A percentile compares a stretch with the other conserved stretches of the same genome.
phyloP scores from a whole-genome alignment of 164 flowering plant species.

The Malania oleifera region DNA sequence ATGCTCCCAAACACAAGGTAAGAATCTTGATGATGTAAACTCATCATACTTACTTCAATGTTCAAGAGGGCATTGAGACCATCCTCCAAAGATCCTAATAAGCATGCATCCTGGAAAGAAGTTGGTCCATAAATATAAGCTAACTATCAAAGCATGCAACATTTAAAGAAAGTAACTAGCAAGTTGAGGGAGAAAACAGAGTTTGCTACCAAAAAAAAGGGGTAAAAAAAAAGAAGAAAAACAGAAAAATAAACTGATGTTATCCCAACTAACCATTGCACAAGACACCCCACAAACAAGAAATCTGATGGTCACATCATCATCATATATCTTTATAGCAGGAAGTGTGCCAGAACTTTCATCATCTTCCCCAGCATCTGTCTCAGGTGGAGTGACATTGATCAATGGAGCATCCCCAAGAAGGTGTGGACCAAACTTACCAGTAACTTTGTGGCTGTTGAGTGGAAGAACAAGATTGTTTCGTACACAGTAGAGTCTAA shows the following conservation, averaged over 20 bases:
- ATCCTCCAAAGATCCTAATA: slow-evolving; percentile 81
- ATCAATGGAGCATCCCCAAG: slow-evolving; percentile 82
- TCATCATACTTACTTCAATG: slow-evolving; percentile 71
- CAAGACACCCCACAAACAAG: slow-evolving; percentile 81
- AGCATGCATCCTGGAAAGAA: slow-evolving; percentile 60
- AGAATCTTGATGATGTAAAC: no score
- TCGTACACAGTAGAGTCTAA: slow-evolving; percentile 63
- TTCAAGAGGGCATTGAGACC: slow-evolving; percentile 87
- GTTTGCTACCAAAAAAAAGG: neutral
- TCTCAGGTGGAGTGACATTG: slow-evolving; percentile 46
- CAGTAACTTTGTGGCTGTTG: slow-evolving; percentile 32
- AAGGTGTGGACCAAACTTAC: slow-evolving; percentile 56
- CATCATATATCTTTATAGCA: slow-evolving; percentile 81
- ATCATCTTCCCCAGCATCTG: slow-evolving; percentile 53
- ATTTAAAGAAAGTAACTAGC: neutral
- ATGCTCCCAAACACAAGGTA: no score
- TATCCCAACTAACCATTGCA: slow-evolving; percentile 45
- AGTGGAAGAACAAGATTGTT: slow-evolving; percentile 42
- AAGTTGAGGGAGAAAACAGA: neutral
- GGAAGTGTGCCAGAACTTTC: slow-evolving; percentile 58
- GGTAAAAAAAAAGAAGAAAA: neutral
- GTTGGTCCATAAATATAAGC: neutral
- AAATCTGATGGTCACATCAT: slow-evolving; percentile 77
- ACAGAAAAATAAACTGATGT: neutral
- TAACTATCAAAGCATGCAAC: neutral